Evolutionary conservation across 202 grass and related monocot genomes (phyloP), one percentile per base, ranked within the genome.

Genomic region (Setaria italica): DNA sequence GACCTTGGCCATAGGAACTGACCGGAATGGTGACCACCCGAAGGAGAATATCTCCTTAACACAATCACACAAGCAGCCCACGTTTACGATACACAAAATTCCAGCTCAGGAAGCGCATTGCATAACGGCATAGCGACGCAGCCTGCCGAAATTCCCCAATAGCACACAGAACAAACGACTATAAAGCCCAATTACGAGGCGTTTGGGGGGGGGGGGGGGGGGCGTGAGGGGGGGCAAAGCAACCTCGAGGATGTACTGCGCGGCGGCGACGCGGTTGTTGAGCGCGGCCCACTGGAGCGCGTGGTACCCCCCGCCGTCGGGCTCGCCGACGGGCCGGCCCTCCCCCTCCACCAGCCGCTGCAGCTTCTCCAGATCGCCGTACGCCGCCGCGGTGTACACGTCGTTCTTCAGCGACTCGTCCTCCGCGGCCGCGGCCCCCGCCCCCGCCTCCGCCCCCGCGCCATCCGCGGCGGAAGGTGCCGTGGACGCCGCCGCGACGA

Each of bases 281-380:
- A 99, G 92, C 10, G 94, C 97, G 62, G 97, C 97, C 97, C 97
- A 99, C 88, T 99, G 97, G 67, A 99, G 92, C 37, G 92, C 97
- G 82, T 97, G 77, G 90, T 99, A 96, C 0, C 97, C 94, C 3
- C 78, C 85, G 51, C 77, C 97, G 70, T 99, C 97, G 48, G 87
- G 87, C n/a, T 89, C 89, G 9, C 59, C 33, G 7, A 99, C 94
- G 17, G 92, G 83, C 15, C 80, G 80, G 32, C 94, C 94, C 88
- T 99, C 97, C 42, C 4, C 88, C 87, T 94, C 94, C 76, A 99
- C 97, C 47, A 99, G 89, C 77, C 90, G 67, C 90, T 97, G 97
- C 59, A 99, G 97, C 88, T 97, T 99, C 97, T 99, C 97, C 85
- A 99, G 88, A 94, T 99, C 97, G 65, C 94, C 97, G 76, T 97